These are phyloP conservation scores for Saccharomycopsis olivae DNA, from an alignment of 805 yeast species.

Conservation along the genomic window DNA sequence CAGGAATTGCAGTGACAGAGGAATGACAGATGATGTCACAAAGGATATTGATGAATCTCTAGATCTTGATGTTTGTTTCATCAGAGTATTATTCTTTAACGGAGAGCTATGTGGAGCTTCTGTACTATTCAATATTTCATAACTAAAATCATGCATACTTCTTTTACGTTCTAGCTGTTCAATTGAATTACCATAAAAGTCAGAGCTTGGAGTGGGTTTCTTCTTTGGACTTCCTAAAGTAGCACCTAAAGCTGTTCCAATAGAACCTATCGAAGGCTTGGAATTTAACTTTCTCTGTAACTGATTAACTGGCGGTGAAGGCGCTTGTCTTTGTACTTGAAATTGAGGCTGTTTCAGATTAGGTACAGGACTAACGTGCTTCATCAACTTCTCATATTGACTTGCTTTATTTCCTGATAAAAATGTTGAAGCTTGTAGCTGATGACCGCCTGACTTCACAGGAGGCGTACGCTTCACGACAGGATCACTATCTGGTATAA, in stretches of 20 bases:
- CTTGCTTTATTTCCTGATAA: not conserved
- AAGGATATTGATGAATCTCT: not conserved
- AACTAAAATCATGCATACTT: slow-evolving; percentile 14
- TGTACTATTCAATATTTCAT: slow-evolving; percentile 1
- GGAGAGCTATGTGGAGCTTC: not conserved
- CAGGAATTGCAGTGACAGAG: too few species aligned
- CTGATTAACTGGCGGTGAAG: slow-evolving; percentile 9
- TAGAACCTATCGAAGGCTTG: not conserved
- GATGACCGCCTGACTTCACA: not conserved
- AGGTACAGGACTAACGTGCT: slow-evolving; percentile 4
- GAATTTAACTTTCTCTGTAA: not conserved
- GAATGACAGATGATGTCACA: not conserved
- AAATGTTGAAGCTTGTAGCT: not conserved
- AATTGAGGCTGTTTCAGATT: slow-evolving; percentile 9
- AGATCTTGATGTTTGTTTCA: not conserved
- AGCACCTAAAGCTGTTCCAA: not conserved
- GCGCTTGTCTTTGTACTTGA: slow-evolving; percentile 14
- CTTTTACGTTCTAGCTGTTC: slow-evolving; percentile 2
- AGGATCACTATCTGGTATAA: not conserved
- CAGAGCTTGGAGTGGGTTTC: not conserved
- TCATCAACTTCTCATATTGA: not conserved
- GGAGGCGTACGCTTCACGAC: not conserved
- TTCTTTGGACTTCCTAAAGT: not conserved
- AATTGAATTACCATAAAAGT: not conserved
- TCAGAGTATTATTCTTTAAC: not conserved